These are phyloP conservation scores for Diplodia intermedia DNA, from an alignment of 2,329 filamentous ascomycete genomes.

Conservation along the genomic window DNA sequence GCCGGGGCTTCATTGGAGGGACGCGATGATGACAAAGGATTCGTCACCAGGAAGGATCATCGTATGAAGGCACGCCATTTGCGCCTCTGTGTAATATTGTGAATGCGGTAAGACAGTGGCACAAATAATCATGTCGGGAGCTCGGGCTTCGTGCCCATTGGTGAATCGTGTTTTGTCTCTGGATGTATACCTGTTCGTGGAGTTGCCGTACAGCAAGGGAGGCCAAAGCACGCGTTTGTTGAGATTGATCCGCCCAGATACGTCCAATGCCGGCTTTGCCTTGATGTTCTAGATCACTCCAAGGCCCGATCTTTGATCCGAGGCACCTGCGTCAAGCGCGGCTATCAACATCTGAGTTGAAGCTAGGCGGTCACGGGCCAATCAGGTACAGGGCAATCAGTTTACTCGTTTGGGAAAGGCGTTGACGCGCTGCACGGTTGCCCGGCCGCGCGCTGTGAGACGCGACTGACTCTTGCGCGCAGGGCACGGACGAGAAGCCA, in stretches of 20 bases:
- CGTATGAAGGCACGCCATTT: constrained; percentile 1
- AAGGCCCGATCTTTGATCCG: neutral
- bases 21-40: constrained; percentile 6
- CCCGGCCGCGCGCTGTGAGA: constrained; percentile 14
- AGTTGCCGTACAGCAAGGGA: neutral
- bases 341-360: neutral
- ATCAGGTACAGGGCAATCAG: constrained; percentile 11
- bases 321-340: neutral
- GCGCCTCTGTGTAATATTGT: neutral
- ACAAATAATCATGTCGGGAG: neutral
- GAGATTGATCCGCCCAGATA: neutral
- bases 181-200: neutral
- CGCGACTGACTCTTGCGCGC: constrained; percentile 21
- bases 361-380: neutral
- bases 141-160: neutral
- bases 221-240: neutral
- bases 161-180: neutral
- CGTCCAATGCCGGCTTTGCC: neutral
- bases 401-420: constrained; percentile 11
- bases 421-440: neutral
- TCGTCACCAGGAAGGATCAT: constrained; percentile 5
- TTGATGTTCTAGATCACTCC: neutral
- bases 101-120: neutral
- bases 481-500: constrained; percentile 5
- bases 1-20: neutral